Base-by-base conservation (phyloP, 2,329 filamentous ascomycete genomes). In the Curvularia sp. region DNA sequence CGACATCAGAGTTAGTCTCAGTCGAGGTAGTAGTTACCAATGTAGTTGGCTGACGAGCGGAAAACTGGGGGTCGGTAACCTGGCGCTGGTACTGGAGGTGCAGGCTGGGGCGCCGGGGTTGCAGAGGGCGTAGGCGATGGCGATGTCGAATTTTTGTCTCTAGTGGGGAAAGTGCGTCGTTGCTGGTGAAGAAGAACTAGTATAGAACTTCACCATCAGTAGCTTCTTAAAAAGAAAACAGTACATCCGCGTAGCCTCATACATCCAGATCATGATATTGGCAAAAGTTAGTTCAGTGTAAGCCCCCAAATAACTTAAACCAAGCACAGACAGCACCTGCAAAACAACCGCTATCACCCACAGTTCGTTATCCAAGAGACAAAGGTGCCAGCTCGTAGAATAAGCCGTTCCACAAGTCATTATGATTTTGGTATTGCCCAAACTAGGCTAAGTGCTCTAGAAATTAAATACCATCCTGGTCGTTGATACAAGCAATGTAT, bases 391-490 rank as follows among this genome's bases (percentile, higher is more conserved):
- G 71, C 27, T 78, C 71, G 58, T 81, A 81, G 64, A 82, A 82
- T 9, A 81, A 64, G 53, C 79, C 79, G 70, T 82, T 82, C 72
- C 82, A 88, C 60, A 86, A 76, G 23, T 84, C 84, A 73, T 87
- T 85, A 1, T 78, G 78, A 61, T 87, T 85, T 61, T 87, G 85
- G 30, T 82, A 78, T 25, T 73, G 77, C 53, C 83, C 82, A 51
- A 75, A 77, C 49, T 80, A 74, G 10, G 80, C 79, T 68, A 79
- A 80, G 1, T 82, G 75, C 39, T 81, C 74, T 18, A 87, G 75
- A 58, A 79, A 83, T 0, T 78, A 77, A 5, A 8, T 28, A 5
- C 3, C 5, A 9, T 18, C 38, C 19, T 43, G 21, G 18, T 13
- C 27, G 38, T 51, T 23, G 3, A 43, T 51, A 10, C 34, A 18